Percentiles rank a stretch among this genome's conserved stretches.
Evolutionary conservation across 768 basidiomycete genomes (phyloP).

Genomic region (Russula abietina): DNA sequence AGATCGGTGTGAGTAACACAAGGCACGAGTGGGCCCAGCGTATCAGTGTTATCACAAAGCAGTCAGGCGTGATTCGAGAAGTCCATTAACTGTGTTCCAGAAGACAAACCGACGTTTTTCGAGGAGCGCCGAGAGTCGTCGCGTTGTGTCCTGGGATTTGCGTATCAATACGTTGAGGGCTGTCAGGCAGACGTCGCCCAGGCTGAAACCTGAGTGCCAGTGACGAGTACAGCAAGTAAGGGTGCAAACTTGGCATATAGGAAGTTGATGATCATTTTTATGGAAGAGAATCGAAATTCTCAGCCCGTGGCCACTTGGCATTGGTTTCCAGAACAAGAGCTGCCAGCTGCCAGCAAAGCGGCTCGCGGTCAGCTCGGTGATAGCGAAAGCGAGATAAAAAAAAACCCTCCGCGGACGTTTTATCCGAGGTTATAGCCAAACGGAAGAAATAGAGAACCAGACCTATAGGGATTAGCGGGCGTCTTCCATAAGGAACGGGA

Average conservation of each 20-base stretch:
- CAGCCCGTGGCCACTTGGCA: not conserved
- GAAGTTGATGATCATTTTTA: not conserved
- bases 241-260: not conserved
- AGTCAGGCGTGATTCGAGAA: slow-evolving; percentile 5
- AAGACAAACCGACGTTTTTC: slow-evolving; percentile 1
- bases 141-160: not conserved
- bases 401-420: not conserved
- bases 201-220: no score
- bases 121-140: not conserved
- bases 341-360: slow-evolving; percentile 8
- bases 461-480: not conserved
- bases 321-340: not conserved
- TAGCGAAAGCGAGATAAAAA: not conserved
- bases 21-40: not conserved
- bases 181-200: not conserved
- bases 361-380: not conserved
- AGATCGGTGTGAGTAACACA: not conserved
- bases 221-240: not conserved
- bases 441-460: not conserved
- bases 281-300: not conserved
- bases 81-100: not conserved
- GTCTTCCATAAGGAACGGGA: not conserved
- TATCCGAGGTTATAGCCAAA: not conserved
- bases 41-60: not conserved
- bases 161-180: not conserved